These are phyloP conservation scores for Elaphomyces granulatus DNA, from an alignment of 495 filamentous ascomycete species.

Conservation along the genomic window DNA sequence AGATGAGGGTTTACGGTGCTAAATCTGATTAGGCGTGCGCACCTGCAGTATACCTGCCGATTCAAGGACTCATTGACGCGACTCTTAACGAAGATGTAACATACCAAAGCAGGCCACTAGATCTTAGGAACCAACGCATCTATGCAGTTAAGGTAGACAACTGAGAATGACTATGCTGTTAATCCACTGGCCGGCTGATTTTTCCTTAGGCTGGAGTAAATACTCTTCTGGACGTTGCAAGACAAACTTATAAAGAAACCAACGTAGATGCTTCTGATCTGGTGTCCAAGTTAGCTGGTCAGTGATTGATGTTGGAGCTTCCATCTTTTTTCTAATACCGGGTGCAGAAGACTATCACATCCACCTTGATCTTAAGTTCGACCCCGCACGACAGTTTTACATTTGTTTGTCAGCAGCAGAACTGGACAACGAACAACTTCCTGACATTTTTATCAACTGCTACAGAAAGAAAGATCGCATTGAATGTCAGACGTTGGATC, in stretches of 20 bases:
- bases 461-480: slow-evolving; percentile 55
- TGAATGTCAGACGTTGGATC: slow-evolving; percentile 73
- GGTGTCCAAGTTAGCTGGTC: slow-evolving; percentile 48
- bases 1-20: neutral
- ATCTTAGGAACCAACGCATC: slow-evolving; percentile 79
- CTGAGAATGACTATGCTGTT: neutral
- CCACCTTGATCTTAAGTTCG: slow-evolving; percentile 54
- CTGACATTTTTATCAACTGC: slow-evolving; percentile 64
- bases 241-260: slow-evolving; percentile 74
- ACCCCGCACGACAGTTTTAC: slow-evolving; percentile 64
- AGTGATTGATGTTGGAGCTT: slow-evolving; percentile 3
- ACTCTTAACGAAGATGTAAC: slow-evolving; percentile 70
- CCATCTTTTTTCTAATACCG: slow-evolving; percentile 12
- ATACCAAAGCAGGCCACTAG: slow-evolving; percentile 67
- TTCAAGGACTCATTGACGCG: slow-evolving; percentile 48
- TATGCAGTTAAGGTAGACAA: slow-evolving; percentile 69
- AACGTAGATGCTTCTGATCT: slow-evolving; percentile 62
- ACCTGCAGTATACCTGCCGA: slow-evolving; percentile 40
- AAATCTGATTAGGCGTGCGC: slow-evolving; percentile 40
- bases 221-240: slow-evolving; percentile 73
- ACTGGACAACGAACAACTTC: slow-evolving; percentile 44
- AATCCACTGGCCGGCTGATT: slow-evolving; percentile 6
- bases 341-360: slow-evolving; percentile 43
- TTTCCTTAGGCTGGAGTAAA: slow-evolving; percentile 57
- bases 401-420: slow-evolving; percentile 53